phyloP scores from a whole-genome alignment of 106 monocot species.

The Allium fistulosum region DNA sequence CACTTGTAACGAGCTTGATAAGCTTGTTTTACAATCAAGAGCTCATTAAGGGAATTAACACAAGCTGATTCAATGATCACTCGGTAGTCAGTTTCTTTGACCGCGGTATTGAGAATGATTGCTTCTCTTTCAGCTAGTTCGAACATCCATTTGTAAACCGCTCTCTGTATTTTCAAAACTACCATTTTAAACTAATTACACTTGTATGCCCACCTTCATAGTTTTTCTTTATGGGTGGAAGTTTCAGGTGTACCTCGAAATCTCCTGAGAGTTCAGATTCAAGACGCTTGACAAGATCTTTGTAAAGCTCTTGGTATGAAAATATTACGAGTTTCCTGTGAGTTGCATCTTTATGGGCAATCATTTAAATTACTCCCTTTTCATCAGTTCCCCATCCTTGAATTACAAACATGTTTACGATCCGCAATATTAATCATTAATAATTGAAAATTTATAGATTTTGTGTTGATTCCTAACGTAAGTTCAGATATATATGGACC shows the following conservation, averaged over 20 bases:
- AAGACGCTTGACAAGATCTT: conserved; percentile 65
- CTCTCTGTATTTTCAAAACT: conserved; percentile 38
- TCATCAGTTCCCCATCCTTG: conserved; percentile 94
- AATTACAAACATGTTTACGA: not conserved
- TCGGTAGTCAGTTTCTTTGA: conserved; percentile 27
- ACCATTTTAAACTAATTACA: not conserved
- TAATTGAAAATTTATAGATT: too few species aligned
- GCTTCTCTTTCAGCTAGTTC: conserved; percentile 67
- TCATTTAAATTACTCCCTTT: conserved; percentile 54
- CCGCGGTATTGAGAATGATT: conserved; percentile 45
- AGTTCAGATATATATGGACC: not conserved
- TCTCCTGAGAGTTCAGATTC: conserved; percentile 82
- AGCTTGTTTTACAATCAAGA: conserved; percentile 46
- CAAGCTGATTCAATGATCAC: conserved; percentile 58
- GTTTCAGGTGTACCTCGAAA: conserved; percentile 40
- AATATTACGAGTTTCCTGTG: conserved; percentile 58
- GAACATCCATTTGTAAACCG: conserved; percentile 85
- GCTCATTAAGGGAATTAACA: conserved; percentile 40
- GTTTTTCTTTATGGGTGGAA: not conserved
- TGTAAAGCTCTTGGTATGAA: conserved; percentile 65
- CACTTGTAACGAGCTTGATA: conserved; percentile 45
- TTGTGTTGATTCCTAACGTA: not conserved
- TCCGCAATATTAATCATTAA: too few species aligned
- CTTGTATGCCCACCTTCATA: not conserved
- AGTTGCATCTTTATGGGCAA: conserved; percentile 67